These are phyloP conservation scores for Tolypocladium nubicola DNA, from an alignment of 2,329 filamentous ascomycete genomes.

Conservation along the genomic window DNA sequence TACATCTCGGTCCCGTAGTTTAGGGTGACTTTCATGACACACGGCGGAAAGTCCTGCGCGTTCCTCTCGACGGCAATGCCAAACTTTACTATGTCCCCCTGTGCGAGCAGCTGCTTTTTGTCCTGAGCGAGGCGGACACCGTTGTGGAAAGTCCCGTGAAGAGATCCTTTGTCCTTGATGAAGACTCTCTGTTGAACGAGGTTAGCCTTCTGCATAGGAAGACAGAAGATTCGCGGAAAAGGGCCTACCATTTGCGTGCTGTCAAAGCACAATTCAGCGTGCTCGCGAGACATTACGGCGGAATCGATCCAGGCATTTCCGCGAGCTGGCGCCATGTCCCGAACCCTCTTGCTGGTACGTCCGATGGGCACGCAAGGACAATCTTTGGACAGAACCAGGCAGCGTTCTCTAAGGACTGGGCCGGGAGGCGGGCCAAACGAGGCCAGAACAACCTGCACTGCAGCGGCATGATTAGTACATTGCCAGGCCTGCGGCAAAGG, in stretches of 20 bases:
- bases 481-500: neutral
- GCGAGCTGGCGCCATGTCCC: conserved; percentile 18
- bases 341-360: conserved; percentile 31
- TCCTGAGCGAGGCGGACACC: conserved; percentile 11
- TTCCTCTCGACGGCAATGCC: conserved; percentile 24
- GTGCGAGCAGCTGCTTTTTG: conserved; percentile 8
- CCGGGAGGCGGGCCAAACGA: conserved; percentile 11
- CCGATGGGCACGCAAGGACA: conserved; percentile 25
- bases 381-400: conserved; percentile 20
- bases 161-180: conserved; percentile 35
- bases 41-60: conserved; percentile 24
- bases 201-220: neutral
- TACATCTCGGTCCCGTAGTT: conserved; percentile 16
- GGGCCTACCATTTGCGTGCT: conserved; percentile 30
- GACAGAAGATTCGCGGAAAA: neutral
- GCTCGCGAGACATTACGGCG: conserved; percentile 59
- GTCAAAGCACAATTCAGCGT: conserved; percentile 45
- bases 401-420: conserved; percentile 13
- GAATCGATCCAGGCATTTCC: conserved; percentile 61
- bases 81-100: conserved; percentile 23
- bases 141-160: conserved; percentile 43
- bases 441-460: conserved; percentile 21
- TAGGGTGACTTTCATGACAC: conserved; percentile 21
- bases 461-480: neutral
- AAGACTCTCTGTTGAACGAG: conserved; percentile 26